Evolutionary conservation across 2,329 filamentous ascomycete species (phyloP), one percentile per base, ranked within the genome.

Genomic region (Fusarium equiseti): DNA sequence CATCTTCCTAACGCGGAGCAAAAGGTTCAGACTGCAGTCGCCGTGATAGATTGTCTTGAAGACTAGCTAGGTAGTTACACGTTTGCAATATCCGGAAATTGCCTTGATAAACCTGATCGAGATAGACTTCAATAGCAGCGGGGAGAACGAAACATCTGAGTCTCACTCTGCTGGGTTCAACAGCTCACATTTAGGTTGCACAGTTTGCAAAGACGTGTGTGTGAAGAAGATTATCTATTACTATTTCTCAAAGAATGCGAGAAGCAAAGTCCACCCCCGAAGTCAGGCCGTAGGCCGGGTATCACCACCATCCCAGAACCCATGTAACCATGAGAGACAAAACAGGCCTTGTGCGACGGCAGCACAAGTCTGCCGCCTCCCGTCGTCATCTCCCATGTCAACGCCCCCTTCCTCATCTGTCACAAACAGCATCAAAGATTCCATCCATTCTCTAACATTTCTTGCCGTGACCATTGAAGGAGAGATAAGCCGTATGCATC

Each of bases 401-500:
- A 54, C 55, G 40, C 63, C 69, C 32, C 53, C 52, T 57, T 60
- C 58, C 59, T 46, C 57, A 61, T 29, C 49, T 53, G 52, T 51
- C 50, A 64, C 60, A 70, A 62, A 63, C 61, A 55, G 55, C 64
- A 62, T 64, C 66, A 70, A 74, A 44, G 63, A 42, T 52, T 66
- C 63, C 73, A 66, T 70, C 67, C 72, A 55, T 64, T 64, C 68
- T 72, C 68, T 73, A 75, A 71, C 67, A 77, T 72, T 74, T 74
- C 74, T 45, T 40, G 70, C 74, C 68, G 75, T 75, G 76, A 74
- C 77, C 78, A 79, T 77, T 77, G 77, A 77, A 79, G 59, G 72
- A 78, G 67, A 74, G 71, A 78, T 77, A 78, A 78, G 73, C 74
- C 78, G 77, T 76, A 73, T 79, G 76, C 72, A 68, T 78, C 76